Evolutionary conservation across 2,329 filamentous ascomycete species (phyloP), one percentile per base, ranked within the genome.

Genomic region (Byssoonygena ceratinophila): DNA sequence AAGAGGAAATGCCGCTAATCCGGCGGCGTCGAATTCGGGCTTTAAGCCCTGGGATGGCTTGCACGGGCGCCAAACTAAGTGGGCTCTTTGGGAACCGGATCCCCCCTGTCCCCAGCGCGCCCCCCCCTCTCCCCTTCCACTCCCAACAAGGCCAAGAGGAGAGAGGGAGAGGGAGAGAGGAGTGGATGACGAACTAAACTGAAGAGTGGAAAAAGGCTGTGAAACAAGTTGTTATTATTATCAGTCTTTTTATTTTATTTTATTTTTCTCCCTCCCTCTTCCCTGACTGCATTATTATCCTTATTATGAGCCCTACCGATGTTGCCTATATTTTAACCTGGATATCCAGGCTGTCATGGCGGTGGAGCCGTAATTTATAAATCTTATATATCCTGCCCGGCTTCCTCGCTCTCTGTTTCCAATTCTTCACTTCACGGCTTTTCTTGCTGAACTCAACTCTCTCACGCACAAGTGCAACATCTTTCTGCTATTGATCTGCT

Each of bases 311-410:
- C 46, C 46, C 46, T 49, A 49, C 37, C 37, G 36, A 41, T 50
- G 47, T 32, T 41, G 47, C 29, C 36, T 29, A 29, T 27, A 2
- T 16, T 25, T 12, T n/a, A 36, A 11, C 32, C 9, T 29, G 27
- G 27, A 29, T 29, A 29, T 29, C 27, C 46, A 37, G 8, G 34
- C 34, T 27, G 22, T 23, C 25, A 20, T 14, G 14, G 48, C 39
- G 49, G 49, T 51, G 49, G 49, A 51, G 40, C 49, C 49, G 49
- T 44, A 45, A 51, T 50, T 50, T 44, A 48, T 29, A 27, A 39
- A 37, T 51, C 49, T 29, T 51, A 51, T 51, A 51, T 51, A 51
- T 44, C 39, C 27, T 16, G 12, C 27, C n/a, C 20, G 31, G 37
- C 39, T 22, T 51, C 20, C 46, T 43, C 37, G 12, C 23, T 20